Evolutionary conservation across 2,329 filamentous ascomycete genomes (phyloP), one percentile per base, ranked within the genome.

Genomic region (Rutstroemia sp.): DNA sequence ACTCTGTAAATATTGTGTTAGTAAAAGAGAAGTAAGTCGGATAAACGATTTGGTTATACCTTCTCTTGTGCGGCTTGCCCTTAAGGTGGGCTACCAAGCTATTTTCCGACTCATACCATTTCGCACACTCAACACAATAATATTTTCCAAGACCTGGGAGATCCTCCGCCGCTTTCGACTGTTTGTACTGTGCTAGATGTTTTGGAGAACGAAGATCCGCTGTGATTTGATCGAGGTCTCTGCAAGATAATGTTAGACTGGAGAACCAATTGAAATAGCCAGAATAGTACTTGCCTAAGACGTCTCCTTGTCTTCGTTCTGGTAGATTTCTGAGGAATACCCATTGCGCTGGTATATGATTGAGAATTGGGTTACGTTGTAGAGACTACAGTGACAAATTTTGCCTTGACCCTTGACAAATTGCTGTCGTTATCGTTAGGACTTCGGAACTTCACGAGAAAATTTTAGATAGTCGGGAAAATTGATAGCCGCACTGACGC

Each of bases 41-140:
- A 37, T 3, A 25, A 50, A 2, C 10, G 5, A 5, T 19, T 39
- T 27, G 1, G n/a, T 19, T 67, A 72, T 62, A 90, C 89, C 88
- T 87, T 76, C 91, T 83, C 81, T 92, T 96, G 74, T 99, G 94
- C 62, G 89, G 89, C 75, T 96, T 99, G 65, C 89, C 90, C 71
- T 87, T 89, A 57, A 78, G 78, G 73, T 99, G 94, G 27, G 82
- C 78, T 38, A 79, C 77, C 57, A 95, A 76, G 65, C 89, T 95
- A 65, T 80, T 72, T 63, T 94, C 88, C 50, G 84, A 87, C 71
- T 97, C 92, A 71, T 95, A 97, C 87, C 89, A 97, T 75, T 95
- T 97, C 61, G 94, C 87, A 72, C 94, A 99, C 73, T 96, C 88
- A 16, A 87, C 78, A 72, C 94, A 99, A 73, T 96, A 97, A 70